A percentile compares a stretch with the other conserved stretches of the same genome.
phyloP scores from a whole-genome alignment of 23 red algal genomes.

The Chondrus crispus region DNA sequence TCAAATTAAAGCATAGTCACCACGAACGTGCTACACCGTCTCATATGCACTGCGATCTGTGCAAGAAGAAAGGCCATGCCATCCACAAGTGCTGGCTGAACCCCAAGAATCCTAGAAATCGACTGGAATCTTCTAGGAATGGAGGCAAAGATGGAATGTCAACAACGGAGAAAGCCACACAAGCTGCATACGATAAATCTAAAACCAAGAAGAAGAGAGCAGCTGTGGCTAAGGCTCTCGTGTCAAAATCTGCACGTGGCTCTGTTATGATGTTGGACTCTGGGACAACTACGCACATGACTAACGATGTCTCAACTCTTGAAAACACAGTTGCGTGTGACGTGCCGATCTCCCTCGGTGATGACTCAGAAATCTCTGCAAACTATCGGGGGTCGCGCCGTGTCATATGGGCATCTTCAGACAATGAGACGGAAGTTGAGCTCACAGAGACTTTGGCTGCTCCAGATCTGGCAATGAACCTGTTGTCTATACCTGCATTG shows the following conservation, averaged over 20 bases:
- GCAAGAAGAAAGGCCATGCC: background rate
- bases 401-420: background rate
- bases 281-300: constrained; percentile 34
- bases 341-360: background rate
- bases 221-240: too few relatives aligned
- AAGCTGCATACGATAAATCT: too few relatives aligned
- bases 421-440: background rate
- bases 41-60: background rate
- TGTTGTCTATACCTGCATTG: constrained; percentile 41
- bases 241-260: too few relatives aligned
- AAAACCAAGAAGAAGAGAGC: too few relatives aligned
- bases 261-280: constrained; percentile 27
- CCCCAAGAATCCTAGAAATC: background rate
- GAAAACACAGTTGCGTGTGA: background rate
- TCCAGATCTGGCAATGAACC: constrained; percentile 11
- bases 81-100: background rate
- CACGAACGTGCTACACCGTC: background rate
- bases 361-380: constrained; percentile 9
- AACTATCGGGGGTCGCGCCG: background rate
- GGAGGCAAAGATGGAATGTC: too few relatives aligned
- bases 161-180: too few relatives aligned
- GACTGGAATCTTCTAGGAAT: too few relatives aligned
- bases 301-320: background rate
- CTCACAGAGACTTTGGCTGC: background rate
- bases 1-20: background rate